Base-by-base conservation (phyloP, 371 early-diverging fungal species). In the Caulochytrium protostelioides region DNA sequence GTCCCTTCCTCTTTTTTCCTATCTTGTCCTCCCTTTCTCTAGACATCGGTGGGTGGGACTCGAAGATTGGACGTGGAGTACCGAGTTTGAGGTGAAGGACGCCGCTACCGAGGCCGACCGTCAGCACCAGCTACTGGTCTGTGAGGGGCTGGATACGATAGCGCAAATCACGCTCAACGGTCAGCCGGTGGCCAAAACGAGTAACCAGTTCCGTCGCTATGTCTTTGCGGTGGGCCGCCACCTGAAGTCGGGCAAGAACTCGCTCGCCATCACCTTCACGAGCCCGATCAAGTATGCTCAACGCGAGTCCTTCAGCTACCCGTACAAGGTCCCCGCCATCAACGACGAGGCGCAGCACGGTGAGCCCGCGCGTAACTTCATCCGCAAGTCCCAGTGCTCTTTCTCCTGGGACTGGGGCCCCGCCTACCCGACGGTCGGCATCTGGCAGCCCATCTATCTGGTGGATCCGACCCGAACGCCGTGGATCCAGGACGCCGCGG, bases 81-180 rank as follows among this genome's bases (percentile, higher is more conserved):
- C n/a, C n/a, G n/a, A n/a, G n/a, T n/a, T n/a, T n/a, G n/a, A n/a
- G n/a, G n/a, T n/a, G n/a, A n/a, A n/a, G n/a, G n/a, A n/a, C n/a
- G n/a, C n/a, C n/a, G n/a, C n/a, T n/a, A n/a, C n/a, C n/a, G n/a
- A n/a, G n/a, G n/a, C n/a, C n/a, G n/a, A n/a, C n/a, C n/a, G n/a
- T n/a, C n/a, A n/a, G n/a, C n/a, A n/a, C n/a, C n/a, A n/a, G n/a
- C n/a, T n/a, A 6, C 40, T 62, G 4, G 46, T 43, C 14, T 53
- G 49, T 32, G 50, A 59, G 22, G 60, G 55, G 0, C 39, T 62
- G 5, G 63, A 62, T 34, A 55, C 57, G 1, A 29, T 57, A 15
- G 51, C 57, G 4, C 37, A 25, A 2, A 38, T 62, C 24, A 44
- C 20, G n/a, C 28, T 61, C 20, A 61, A 62, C 32, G 54, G 43